Conservation (phyloP, 1,139 yeast species). For the Tardiomyces digboiensis region DNA sequence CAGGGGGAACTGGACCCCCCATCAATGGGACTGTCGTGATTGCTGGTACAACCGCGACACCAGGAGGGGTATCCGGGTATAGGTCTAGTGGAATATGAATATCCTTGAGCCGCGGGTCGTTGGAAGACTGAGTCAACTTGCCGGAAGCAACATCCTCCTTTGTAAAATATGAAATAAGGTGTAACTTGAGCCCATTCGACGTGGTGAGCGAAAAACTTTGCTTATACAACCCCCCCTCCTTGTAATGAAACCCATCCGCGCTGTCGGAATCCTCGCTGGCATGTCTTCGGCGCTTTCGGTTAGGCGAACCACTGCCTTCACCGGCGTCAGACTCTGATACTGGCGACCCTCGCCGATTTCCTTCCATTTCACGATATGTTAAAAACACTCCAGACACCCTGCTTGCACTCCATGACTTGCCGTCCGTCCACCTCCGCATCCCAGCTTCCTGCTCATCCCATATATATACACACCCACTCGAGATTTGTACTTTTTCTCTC, state of each 20-base stretch:
- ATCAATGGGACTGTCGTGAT: slow-evolving; percentile 14
- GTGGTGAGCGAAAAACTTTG: slow-evolving; percentile 49
- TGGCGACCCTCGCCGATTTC: slow-evolving; percentile 11
- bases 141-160: slow-evolving; percentile 24
- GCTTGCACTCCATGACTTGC: slow-evolving; percentile 60
- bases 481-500: slow-evolving; percentile 42
- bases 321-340: neutral
- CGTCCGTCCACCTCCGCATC: slow-evolving; percentile 74
- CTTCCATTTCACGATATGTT: slow-evolving; percentile 52
- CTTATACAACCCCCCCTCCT: slow-evolving; percentile 43
- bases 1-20: neutral
- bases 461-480: slow-evolving; percentile 52
- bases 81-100: slow-evolving; percentile 29
- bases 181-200: slow-evolving; percentile 40
- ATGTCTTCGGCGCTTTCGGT: neutral
- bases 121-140: slow-evolving; percentile 31
- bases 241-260: slow-evolving; percentile 26
- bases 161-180: slow-evolving; percentile 44
- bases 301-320: neutral
- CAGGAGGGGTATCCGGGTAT: slow-evolving; percentile 28
- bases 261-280: slow-evolving; percentile 5
- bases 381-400: slow-evolving; percentile 58
- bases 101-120: slow-evolving; percentile 28
- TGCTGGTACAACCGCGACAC: slow-evolving; percentile 19
- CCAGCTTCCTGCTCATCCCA: slow-evolving; percentile 69